A percentile compares a stretch with the other conserved stretches of the same genome.
Evolutionary conservation across 768 basidiomycete species (phyloP).

Genomic region (Calocybe cyanea): DNA sequence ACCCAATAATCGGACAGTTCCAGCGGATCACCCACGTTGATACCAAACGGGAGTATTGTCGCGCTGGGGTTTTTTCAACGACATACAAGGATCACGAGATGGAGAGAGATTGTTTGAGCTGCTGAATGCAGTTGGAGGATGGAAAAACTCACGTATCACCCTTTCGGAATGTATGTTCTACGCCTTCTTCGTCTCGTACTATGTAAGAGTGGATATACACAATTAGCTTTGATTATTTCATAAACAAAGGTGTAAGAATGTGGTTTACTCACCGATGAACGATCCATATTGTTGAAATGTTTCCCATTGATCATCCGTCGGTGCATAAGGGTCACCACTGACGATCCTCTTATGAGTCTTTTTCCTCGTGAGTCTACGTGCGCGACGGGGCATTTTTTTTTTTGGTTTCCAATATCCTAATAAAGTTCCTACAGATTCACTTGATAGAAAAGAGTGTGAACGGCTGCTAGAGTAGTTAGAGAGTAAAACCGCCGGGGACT

Average conservation of each 20-base stretch:
- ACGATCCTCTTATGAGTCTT: constrained; percentile 8
- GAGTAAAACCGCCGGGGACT: too few species aligned
- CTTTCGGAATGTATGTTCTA: constrained; percentile 24
- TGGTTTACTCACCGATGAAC: constrained; percentile 22
- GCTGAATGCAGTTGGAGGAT: neutral
- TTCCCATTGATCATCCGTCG: constrained; percentile 16
- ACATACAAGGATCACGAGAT: neutral
- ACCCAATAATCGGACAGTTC: constrained; percentile 48
- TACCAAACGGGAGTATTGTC: constrained; percentile 36
- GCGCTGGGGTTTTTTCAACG: constrained; percentile 25
- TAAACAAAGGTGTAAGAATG: neutral
- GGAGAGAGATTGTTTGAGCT: neutral
- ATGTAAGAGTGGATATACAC: neutral
- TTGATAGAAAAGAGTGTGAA: too few species aligned
- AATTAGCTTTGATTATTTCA: neutral
- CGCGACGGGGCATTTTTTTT: neutral
- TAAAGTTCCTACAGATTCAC: too few species aligned
- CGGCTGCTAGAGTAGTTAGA: too few species aligned
- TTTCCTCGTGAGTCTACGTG: constrained; percentile 11
- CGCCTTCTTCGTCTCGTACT: constrained; percentile 29
- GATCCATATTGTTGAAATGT: constrained; percentile 16
- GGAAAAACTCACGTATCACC: constrained; percentile 32
- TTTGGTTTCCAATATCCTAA: too few species aligned
- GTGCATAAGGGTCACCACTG: constrained; percentile 10
- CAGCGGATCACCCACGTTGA: constrained; percentile 19